Base-by-base conservation (phyloP, 148 eudicot species). In the Fagopyrum esculentum region DNA sequence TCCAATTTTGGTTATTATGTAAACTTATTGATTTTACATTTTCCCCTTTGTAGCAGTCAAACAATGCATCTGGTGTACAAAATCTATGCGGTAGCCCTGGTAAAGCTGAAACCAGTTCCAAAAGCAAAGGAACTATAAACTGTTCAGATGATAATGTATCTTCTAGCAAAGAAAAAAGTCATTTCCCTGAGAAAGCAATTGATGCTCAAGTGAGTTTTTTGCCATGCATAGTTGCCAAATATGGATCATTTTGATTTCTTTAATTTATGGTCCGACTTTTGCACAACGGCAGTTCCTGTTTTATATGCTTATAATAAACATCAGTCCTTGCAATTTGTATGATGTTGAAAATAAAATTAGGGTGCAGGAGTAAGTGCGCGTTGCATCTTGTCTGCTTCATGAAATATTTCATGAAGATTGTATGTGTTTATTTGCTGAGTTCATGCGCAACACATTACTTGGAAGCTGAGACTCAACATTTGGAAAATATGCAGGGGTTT, bases 121-220 rank as follows among this genome's bases (percentile, higher is more conserved):
- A 80, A 66, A 78, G 60, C 29, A 46, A 52, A 74, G 64, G 46
- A 55, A 75, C 79, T 68, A 73, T 40, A 40, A 78, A 76, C 76
- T 75, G 64, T 8, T 76, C 78, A 45, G 64, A 61, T 57, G 84
- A 84, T 69, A 35, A 79, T 68, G 81, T 48, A 26, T 79, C 87
- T 60, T 68, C 79, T 52, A 75, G 83, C 56, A 16, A 60, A 59
- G 80, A 66, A 77, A 73, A 49, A 74, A 71, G 75, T 63, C 57
- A 74, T 16, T 76, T 59, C 54, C 43, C 73, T 63, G 79, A 80
- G 55, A 78, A 80, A 74, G 80, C 78, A 76, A 55, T 50, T 49
- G 82, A 82, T 80, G 77, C 70, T 12, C 82, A 80, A 80, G 87
- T 85, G 76, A 78, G 87, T 80, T 19, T 64, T 64, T 69, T 11